Conservation (phyloP, 306 rosid genomes). For the Ammopiptanthus mongolicus region DNA sequence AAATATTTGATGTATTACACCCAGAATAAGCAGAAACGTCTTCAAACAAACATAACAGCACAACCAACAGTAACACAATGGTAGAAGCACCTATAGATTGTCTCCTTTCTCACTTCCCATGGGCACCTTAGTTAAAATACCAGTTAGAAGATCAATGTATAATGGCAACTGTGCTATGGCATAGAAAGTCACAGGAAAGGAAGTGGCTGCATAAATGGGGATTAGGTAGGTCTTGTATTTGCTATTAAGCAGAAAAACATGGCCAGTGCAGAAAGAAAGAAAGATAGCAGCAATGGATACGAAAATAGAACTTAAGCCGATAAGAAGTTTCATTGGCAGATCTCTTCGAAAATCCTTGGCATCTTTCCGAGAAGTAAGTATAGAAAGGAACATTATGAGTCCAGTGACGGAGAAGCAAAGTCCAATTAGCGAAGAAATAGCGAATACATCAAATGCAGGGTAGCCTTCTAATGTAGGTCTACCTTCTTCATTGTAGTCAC, state of each 20-base stretch:
- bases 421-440: constrained; percentile 32
- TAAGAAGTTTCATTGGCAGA: constrained; percentile 36
- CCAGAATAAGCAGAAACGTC: not conserved
- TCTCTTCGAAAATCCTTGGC: constrained; percentile 31
- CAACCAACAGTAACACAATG: not conserved
- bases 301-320: constrained; percentile 43
- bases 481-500: constrained; percentile 23
- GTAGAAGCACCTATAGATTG: not conserved
- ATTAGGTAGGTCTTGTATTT: constrained; percentile 15
- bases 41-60: not conserved
- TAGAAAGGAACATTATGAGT: constrained; percentile 48
- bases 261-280: constrained; percentile 40
- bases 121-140: constrained; percentile 23
- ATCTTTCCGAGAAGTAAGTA: constrained; percentile 42
- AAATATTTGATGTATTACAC: not conserved
- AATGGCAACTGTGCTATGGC: constrained; percentile 45
- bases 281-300: constrained; percentile 40
- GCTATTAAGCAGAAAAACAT: constrained; percentile 33
- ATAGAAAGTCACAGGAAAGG: constrained; percentile 39
- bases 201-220: constrained; percentile 29
- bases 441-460: constrained; percentile 29
- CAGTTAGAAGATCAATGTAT: constrained; percentile 36
- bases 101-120: constrained; percentile 2
- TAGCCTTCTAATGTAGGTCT: constrained; percentile 22
- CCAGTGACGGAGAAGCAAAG: constrained; percentile 51